Conservation (phyloP, 257 asterid genomes). For the Solanum commersonii region DNA sequence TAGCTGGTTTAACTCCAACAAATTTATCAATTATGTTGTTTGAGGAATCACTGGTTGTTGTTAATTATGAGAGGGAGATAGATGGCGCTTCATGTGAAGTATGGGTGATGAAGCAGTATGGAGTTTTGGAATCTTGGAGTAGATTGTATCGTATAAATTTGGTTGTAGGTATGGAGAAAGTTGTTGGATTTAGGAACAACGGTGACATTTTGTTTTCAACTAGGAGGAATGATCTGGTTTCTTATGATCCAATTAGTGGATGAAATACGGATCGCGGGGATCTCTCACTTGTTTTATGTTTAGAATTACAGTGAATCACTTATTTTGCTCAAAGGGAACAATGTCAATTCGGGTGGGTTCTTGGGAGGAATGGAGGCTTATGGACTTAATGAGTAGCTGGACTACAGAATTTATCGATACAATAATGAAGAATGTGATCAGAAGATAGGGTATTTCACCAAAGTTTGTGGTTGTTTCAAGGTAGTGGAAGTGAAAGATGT, state of each 20-base stretch:
- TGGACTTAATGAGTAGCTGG: neutral
- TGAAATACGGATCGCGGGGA: neutral
- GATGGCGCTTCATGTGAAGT: neutral
- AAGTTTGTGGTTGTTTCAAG: neutral
- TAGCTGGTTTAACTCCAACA: neutral
- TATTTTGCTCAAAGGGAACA: neutral
- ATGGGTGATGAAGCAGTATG: neutral
- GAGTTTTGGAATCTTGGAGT: neutral
- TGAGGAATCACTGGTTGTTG: neutral
- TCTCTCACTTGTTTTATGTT: neutral
- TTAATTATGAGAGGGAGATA: neutral
- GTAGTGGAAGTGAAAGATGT: neutral
- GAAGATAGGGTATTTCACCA: neutral
- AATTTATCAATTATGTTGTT: too few relatives aligned
- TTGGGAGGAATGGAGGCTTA: neutral
- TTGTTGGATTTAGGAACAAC: neutral
- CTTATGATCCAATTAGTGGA: neutral
- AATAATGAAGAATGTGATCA: neutral
- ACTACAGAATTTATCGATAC: neutral
- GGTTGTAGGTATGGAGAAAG: too few relatives aligned
- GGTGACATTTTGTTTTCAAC: neutral
- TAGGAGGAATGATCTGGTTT: neutral
- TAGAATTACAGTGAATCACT: neutral
- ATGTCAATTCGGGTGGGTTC: neutral
- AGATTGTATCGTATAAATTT: neutral